phyloP scores from a whole-genome alignment of 352 stramenopile genomes.

The Phytophthora tubulina region DNA sequence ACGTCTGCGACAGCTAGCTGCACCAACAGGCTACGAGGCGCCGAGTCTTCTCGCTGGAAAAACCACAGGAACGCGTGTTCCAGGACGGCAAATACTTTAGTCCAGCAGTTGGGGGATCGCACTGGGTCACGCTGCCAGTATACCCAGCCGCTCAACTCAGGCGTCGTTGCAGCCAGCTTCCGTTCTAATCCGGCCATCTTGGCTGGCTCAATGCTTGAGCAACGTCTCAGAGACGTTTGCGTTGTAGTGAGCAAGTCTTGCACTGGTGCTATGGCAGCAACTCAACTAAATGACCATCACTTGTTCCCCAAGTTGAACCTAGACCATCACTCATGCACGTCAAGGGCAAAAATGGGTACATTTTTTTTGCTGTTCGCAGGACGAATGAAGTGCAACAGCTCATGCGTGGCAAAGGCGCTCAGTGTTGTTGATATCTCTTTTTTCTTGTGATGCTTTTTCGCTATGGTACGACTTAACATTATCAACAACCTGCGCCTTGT shows the following conservation, averaged over 20 bases:
- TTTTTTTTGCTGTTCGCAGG: background rate
- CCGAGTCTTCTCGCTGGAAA: constrained; percentile 53
- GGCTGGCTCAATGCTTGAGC: background rate
- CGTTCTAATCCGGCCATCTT: constrained; percentile 7
- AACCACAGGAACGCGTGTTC: constrained; percentile 66
- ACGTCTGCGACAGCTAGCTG: constrained; percentile 66
- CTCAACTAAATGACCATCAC: constrained; percentile 15
- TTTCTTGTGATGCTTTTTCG: constrained; percentile 31
- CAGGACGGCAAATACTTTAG: constrained; percentile 71
- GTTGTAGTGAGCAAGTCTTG: constrained; percentile 5
- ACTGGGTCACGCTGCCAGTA: constrained; percentile 70
- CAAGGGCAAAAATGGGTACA: constrained; percentile 19
- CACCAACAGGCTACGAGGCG: constrained; percentile 47
- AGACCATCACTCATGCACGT: constrained; percentile 28
- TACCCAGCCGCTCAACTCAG: constrained; percentile 51
- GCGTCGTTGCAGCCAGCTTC: background rate
- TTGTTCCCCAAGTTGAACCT: constrained; percentile 16
- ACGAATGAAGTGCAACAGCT: background rate
- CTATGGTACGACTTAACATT: constrained; percentile 64
- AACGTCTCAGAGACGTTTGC: background rate
- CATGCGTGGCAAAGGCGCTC: background rate
- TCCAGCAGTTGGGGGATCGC: constrained; percentile 61
- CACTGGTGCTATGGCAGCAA: background rate
- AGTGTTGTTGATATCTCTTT: constrained; percentile 33
- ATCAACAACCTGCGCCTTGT: constrained; percentile 48